Evolutionary conservation across 805 yeast genomes (phyloP).

Genomic region (Starmerella stellata): DNA sequence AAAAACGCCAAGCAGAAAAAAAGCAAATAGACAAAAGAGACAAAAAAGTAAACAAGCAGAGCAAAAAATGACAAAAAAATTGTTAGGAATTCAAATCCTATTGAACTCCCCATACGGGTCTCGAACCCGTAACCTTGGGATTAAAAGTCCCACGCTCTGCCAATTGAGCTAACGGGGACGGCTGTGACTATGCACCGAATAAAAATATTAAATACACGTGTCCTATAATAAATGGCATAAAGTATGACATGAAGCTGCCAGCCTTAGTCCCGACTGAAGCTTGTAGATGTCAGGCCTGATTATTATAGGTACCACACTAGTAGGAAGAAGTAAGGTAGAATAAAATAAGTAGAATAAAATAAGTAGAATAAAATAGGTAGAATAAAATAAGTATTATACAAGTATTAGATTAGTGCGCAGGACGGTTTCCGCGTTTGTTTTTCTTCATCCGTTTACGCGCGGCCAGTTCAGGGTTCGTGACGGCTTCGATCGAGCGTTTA

Average conservation of each 20-base stretch:
- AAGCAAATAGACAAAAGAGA: not conserved
- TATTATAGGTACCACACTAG: too few relatives aligned
- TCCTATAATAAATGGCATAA: too few relatives aligned
- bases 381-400: too few relatives aligned
- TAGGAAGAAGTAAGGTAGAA: too few relatives aligned
- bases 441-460: conserved; percentile 61
- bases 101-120: conserved; percentile 18
- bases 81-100: not conserved
- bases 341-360: too few relatives aligned
- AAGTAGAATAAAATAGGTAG: too few relatives aligned
- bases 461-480: conserved; percentile 64
- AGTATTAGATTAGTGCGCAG: too few relatives aligned
- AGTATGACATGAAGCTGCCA: too few relatives aligned
- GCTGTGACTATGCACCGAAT: not conserved
- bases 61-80: not conserved
- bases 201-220: not conserved
- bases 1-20: too few relatives aligned
- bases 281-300: too few relatives aligned
- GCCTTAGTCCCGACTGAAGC: too few relatives aligned
- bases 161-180: conserved; percentile 20
- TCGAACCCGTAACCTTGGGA: conserved; percentile 20
- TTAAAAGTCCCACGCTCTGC: conserved; percentile 22
- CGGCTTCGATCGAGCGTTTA: conserved; percentile 55
- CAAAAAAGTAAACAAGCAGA: not conserved
- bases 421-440: conserved; percentile 62